Evolutionary conservation across 2,329 filamentous ascomycete species (phyloP), one percentile per base, ranked within the genome.

Genomic region (Penicillium brevicompactum): DNA sequence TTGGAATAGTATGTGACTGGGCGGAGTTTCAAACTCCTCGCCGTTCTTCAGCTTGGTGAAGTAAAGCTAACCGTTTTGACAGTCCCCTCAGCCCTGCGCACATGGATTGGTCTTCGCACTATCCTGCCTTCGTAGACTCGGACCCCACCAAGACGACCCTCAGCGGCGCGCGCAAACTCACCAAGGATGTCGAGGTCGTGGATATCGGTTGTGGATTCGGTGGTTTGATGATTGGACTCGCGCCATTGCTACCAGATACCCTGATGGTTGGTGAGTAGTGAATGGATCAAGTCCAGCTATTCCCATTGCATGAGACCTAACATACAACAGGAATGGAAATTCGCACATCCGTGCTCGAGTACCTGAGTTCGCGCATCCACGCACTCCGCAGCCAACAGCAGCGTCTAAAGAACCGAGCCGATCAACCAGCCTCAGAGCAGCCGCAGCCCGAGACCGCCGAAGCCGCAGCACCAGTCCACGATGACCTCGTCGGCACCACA

Each of bases 121-220:
- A 90, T 69, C 93, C 94, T 31, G 84, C 86, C 38, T 95, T 87
- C 70, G 81, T 85, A 44, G 65, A 76, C 53, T 69, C 73, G 1
- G 75, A 74, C 46, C 51, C 67, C 7, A 64, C 61, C 11, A 67
- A 70, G 48, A 66, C 60, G 47, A 76, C 68, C 31, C 62, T 71
- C 16, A 57, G 54, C 21, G 73, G 70, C 22, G 60, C 64, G 59
- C 69, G 57, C 71, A 73, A 66, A 70, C 74, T 89, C 58, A 79
- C 77, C 32, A 88, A 89, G 71, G 82, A 91, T 57, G 88, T 99
- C 45, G 92, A 97, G 71, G 86, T 99, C 44, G 92, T 93, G 61
- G 94, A 99, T 76, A 97, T 99, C 70, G 94, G 94, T 24, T 99
- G 94, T 73, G 94, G 94, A 5, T 99, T 96, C 73, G 94, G 94